Evolutionary conservation across 2,329 filamentous ascomycete genomes (phyloP).

Genomic region (Colletotrichum kahawae): DNA sequence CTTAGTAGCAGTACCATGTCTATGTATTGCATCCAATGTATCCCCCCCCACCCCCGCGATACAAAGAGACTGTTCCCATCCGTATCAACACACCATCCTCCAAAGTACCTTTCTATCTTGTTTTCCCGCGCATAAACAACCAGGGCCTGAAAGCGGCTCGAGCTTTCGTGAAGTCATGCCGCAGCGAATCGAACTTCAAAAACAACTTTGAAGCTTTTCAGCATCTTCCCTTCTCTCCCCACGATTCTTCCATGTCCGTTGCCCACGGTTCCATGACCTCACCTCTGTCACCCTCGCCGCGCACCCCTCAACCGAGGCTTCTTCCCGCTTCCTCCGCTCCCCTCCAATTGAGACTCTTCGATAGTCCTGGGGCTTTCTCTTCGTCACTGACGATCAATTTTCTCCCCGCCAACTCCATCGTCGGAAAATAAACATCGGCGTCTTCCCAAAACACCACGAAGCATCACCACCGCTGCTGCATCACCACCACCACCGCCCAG

Average conservation of each 20-base stretch:
- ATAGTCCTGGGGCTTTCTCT: background rate
- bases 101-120: background rate
- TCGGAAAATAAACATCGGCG: background rate
- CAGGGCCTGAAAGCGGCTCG: slow-evolving; percentile 16
- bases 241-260: background rate
- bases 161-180: slow-evolving; percentile 15
- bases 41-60: slow-evolving; percentile 15
- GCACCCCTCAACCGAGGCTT: background rate
- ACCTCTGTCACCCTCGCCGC: background rate
- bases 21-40: background rate
- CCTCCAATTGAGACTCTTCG: background rate
- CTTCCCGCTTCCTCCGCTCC: background rate
- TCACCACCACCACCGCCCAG: background rate
- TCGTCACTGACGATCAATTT: background rate
- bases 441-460: background rate
- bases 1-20: background rate
- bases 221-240: background rate
- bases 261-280: background rate
- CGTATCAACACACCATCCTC: background rate
- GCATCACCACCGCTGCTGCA: background rate
- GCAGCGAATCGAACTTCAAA: background rate
- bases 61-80: background rate
- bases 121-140: background rate
- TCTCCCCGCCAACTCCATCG: background rate
- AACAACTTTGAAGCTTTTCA: slow-evolving; percentile 13